Percentiles rank a stretch among this genome's conserved stretches.
Conservation (phyloP, 2,329 filamentous ascomycete genomes). For the Alternaria sp. region DNA sequence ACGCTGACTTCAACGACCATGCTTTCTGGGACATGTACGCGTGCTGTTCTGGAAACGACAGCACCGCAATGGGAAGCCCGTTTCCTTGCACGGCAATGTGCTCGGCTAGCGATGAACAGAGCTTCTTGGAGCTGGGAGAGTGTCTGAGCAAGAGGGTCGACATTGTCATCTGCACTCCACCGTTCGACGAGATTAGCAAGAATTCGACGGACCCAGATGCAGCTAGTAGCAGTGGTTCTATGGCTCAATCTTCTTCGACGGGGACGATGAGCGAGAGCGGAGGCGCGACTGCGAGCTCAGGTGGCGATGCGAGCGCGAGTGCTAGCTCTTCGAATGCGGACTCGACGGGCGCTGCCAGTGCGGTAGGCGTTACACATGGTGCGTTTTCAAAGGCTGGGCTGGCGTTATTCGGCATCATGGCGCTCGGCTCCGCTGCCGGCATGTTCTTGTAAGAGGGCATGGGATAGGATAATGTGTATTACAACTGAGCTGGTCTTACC, state of each 20-base stretch:
- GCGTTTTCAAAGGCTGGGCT: constrained; percentile 8
- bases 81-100: constrained; percentile 21
- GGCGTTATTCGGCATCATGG: constrained; percentile 13
- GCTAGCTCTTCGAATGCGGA: neutral
- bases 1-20: constrained; percentile 23
- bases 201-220: neutral
- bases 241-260: neutral
- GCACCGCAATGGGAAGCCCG: constrained; percentile 8
- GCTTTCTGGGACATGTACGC: constrained; percentile 32
- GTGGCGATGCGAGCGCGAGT: neutral
- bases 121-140: constrained; percentile 25
- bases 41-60: constrained; percentile 19
- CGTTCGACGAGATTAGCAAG: constrained; percentile 3
- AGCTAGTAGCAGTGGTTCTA: constrained; percentile 2
- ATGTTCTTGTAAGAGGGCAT: constrained; percentile 9
- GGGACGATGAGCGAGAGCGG: neutral
- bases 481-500: neutral
- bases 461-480: neutral
- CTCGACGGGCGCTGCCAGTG: constrained; percentile 5
- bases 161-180: constrained; percentile 21
- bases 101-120: constrained; percentile 1
- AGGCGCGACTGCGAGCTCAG: constrained; percentile 1
- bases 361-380: neutral
- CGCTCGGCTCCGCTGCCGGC: constrained; percentile 10
- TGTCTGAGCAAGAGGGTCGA: constrained; percentile 26